A percentile compares a stretch with the other conserved stretches of the same genome.
Evolutionary conservation across 73 alveolate genomes (phyloP).

Genomic region (Urostyla sp.): DNA sequence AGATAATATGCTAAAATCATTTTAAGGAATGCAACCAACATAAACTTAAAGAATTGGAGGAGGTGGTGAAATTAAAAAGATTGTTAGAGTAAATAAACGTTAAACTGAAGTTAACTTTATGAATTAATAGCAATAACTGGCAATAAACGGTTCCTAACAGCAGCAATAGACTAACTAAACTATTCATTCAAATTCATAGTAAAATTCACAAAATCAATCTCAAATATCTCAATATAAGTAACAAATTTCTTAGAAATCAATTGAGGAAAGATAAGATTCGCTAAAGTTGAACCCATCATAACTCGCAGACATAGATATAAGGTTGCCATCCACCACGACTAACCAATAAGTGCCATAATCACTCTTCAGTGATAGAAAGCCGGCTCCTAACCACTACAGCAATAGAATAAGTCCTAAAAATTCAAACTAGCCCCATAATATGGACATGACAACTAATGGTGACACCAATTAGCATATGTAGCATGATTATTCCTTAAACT

Average conservation of each 20-base stretch:
- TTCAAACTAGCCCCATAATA: too few species aligned
- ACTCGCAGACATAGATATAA: too few species aligned
- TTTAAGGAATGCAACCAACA: background rate
- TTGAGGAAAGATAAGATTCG: background rate
- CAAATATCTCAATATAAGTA: background rate
- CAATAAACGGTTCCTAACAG: background rate
- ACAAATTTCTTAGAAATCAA: background rate
- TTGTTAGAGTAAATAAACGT: background rate
- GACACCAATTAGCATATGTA: too few species aligned
- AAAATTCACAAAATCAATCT: background rate
- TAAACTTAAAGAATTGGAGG: constrained; percentile 24
- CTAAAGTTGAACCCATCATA: too few species aligned
- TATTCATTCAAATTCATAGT: background rate
- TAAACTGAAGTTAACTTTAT: background rate
- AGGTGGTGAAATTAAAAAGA: constrained; percentile 33
- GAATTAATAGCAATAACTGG: background rate
- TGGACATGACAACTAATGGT: too few species aligned
- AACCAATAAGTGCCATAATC: too few species aligned
- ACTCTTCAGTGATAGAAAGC: too few species aligned
- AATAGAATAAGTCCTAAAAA: too few species aligned
- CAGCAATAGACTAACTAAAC: background rate
- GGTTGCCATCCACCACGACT: too few species aligned
- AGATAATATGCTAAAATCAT: background rate
- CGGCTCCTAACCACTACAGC: too few species aligned
- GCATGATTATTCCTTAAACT: too few species aligned